phyloP scores from a whole-genome alignment of 345 rosid genomes.

The Eucalyptus urophylla region DNA sequence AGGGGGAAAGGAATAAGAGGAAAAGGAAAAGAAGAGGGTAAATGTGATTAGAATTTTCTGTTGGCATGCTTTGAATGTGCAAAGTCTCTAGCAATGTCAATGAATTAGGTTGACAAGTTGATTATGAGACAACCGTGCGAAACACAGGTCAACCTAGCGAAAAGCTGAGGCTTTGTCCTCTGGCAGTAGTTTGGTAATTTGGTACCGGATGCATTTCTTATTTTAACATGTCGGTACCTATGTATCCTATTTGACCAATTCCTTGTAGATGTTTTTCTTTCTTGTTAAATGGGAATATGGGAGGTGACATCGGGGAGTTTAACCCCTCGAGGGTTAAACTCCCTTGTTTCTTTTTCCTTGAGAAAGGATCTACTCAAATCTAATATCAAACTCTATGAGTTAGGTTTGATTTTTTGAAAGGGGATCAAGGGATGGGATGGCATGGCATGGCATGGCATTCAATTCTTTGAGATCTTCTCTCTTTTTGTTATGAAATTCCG shows the following conservation, averaged over 20 bases:
- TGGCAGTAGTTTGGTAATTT: neutral
- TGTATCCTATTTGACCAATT: accelerated
- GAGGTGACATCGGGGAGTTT: too few relatives aligned
- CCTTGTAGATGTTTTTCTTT: too few relatives aligned
- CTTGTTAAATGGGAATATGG: too few relatives aligned
- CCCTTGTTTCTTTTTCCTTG: accelerated
- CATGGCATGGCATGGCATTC: neutral
- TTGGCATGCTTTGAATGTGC: neutral
- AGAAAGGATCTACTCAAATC: accelerated
- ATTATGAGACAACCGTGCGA: neutral
- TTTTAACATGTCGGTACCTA: accelerated
- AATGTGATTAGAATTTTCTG: neutral
- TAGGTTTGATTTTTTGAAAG: neutral
- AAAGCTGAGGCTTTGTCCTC: neutral
- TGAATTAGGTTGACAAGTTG: neutral
- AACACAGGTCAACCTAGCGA: neutral
- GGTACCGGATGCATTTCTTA: accelerated
- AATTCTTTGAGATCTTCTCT: neutral
- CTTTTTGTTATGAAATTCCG: accelerated
- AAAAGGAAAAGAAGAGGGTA: neutral
- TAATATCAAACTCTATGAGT: accelerated
- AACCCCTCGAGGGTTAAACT: too few relatives aligned
- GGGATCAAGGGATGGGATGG: neutral
- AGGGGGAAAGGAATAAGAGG: neutral
- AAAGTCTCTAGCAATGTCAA: neutral